A percentile compares a stretch with the other conserved stretches of the same genome.
These are phyloP conservation scores for Kalanchoe fedtschenkoi DNA, from an alignment of 164 flowering plant species.

Conservation along the genomic window DNA sequence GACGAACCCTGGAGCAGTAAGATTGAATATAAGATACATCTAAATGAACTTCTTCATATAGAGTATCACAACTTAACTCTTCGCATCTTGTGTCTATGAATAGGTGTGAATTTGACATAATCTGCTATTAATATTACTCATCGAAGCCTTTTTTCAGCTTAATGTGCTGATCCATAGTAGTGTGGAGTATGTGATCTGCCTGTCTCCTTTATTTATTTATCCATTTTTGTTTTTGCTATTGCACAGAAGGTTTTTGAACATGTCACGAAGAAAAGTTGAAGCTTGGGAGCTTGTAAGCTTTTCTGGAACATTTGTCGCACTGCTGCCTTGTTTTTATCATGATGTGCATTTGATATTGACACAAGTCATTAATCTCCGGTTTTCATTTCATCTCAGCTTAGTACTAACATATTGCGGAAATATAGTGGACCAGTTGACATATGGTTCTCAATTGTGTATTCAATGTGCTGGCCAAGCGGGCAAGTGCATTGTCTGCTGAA, in stretches of 20 bases:
- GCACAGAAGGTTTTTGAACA: conserved; percentile 38
- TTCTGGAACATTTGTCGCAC: neutral
- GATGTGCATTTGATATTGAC: neutral
- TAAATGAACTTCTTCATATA: neutral
- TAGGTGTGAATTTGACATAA: neutral
- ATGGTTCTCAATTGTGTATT: conserved; percentile 50
- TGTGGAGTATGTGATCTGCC: neutral
- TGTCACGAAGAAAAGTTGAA: conserved; percentile 33
- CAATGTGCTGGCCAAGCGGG: conserved; percentile 16
- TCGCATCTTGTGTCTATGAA: neutral
- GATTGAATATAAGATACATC: too few relatives aligned
- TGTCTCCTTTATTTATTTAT: neutral
- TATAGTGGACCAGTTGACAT: conserved; percentile 80
- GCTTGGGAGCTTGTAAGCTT: conserved; percentile 82
- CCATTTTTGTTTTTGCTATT: conserved; percentile 5
- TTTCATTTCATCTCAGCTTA: conserved; percentile 35
- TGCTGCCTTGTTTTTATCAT: neutral
- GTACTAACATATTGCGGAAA: conserved; percentile 70
- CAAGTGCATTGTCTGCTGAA: conserved; percentile 44
- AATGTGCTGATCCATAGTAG: neutral
- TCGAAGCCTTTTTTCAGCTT: neutral
- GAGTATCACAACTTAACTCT: neutral
- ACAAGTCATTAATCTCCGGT: neutral
- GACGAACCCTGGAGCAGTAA: too few relatives aligned
- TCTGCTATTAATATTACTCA: neutral